Evolutionary conservation across 164 flowering plant species (phyloP).

Genomic region (Euptelea pleiosperma): DNA sequence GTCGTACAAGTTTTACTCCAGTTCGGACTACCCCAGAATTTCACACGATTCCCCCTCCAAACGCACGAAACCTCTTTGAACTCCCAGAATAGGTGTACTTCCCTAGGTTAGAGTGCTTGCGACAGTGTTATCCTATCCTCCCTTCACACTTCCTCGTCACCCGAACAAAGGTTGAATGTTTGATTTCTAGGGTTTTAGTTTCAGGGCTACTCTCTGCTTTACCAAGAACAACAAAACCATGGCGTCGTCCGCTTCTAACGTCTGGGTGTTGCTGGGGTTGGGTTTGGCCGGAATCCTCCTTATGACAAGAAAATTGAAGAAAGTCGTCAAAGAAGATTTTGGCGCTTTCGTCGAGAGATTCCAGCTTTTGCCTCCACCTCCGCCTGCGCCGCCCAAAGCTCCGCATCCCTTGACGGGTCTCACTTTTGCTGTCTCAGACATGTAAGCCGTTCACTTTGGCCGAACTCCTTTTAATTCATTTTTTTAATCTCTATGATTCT

Average conservation of each 20-base stretch:
- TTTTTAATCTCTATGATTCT: not conserved
- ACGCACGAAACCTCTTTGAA: no score
- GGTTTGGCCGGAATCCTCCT: constrained; percentile 85
- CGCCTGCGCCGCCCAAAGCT: constrained; percentile 96
- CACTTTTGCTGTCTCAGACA: constrained; percentile 83
- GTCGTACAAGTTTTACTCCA: no score
- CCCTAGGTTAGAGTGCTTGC: no score
- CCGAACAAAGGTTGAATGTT: no score
- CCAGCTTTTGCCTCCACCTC: constrained; percentile 90
- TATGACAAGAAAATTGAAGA: constrained; percentile 65
- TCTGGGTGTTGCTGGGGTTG: constrained; percentile 81
- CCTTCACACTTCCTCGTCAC: no score
- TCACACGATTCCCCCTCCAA: no score
- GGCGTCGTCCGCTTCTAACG: constrained; percentile 60
- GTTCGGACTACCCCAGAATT: no score
- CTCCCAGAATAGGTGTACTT: no score
- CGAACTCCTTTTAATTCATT: not conserved
- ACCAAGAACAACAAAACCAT: no score
- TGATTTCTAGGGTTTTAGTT: no score
- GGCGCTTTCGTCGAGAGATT: constrained; percentile 77
- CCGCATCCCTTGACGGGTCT: constrained; percentile 90
- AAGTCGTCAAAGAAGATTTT: constrained; percentile 63
- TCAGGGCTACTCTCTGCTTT: no score
- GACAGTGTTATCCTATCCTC: no score
- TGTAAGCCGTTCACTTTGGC: constrained; percentile 31